Base-by-base conservation (phyloP, 371 early-diverging fungal genomes). In the Actinomortierella wolfii region DNA sequence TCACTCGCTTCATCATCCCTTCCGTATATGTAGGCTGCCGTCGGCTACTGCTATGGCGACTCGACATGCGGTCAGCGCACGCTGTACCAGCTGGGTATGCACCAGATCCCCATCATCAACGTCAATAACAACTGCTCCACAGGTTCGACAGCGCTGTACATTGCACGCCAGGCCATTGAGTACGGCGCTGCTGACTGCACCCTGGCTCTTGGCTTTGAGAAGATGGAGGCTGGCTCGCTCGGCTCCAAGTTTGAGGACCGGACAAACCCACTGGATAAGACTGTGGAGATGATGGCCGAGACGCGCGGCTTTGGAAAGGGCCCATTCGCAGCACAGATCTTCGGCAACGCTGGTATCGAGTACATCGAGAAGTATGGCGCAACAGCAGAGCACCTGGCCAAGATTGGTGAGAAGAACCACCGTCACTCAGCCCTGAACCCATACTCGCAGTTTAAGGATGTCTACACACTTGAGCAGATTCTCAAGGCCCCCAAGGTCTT, bases 111-210 rank as follows among this genome's bases (percentile, higher is more conserved):
- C 39, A 78, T 83, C 68, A 61, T 83, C 62, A 92, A 92, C 61
- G 90, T 89, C 64, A 91, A 91, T 76, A 92, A 91, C 84, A 90
- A 91, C 78, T 90, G 93, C 73, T 84, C 89, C 6, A 90, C 91
- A 29, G 91, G 93, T 11, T 89, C 89, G 1, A 84, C 91, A 18
- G 92, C 93, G n/a, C 78, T 91, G 49, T 89, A 76, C 63, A 77
- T 86, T 62, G 92, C 91, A 11, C 84, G 88, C 25, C 82, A 83
- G 60, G 82, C 86, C 0, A 79, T 92, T 57, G 87, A 82, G 25
- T 77, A 78, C 26, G 92, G 93, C 15, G 59, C 74, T 40, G 86
- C 77, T n/a, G 89, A 90, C 23, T 89, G 89, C 69, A 89, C 87
- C 57, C 77, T 91, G 78, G 90, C 92, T 3, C 81, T 92, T 40